These are phyloP conservation scores for Globisporangium carolinianum DNA, from an alignment of 352 stramenopile species.

Conservation along the genomic window DNA sequence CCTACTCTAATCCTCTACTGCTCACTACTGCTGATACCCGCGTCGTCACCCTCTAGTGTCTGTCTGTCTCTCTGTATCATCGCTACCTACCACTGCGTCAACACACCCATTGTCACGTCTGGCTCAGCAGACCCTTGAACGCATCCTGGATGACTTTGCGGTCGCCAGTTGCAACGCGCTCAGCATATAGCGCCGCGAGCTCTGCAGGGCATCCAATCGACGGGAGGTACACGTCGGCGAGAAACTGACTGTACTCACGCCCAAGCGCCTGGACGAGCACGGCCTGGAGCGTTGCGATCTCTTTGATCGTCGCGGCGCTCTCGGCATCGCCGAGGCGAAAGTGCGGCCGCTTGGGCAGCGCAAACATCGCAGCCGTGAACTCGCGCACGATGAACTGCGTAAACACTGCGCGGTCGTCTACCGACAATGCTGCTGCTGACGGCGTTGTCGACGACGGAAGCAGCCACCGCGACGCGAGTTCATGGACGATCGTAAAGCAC, in stretches of 20 bases:
- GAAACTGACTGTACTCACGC: constrained; percentile 52
- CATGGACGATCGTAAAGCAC: constrained; percentile 67
- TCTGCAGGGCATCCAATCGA: constrained; percentile 51
- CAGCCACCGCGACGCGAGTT: constrained; percentile 62
- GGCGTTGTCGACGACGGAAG: constrained; percentile 12
- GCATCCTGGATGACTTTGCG: constrained; percentile 52
- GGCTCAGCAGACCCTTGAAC: constrained; percentile 61
- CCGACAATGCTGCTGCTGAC: constrained; percentile 16
- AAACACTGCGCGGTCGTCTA: constrained; percentile 36
- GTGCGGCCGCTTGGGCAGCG: constrained; percentile 49
- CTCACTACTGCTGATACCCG: too few species aligned
- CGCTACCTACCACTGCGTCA: too few species aligned
- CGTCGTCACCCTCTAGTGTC: too few species aligned
- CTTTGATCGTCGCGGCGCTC: constrained; percentile 55
- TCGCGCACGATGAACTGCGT: constrained; percentile 57
- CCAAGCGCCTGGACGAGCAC: constrained; percentile 49
- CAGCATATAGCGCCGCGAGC: constrained; percentile 46
- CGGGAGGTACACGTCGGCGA: constrained; percentile 56
- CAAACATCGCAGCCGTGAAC: constrained; percentile 72
- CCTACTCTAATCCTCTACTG: too few species aligned
- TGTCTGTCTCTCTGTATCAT: background rate
- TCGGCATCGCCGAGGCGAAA: constrained; percentile 74
- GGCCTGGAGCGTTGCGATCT: constrained; percentile 68
- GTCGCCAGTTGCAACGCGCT: constrained; percentile 53
- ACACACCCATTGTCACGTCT: constrained; percentile 20